Evolutionary conservation across 2,329 filamentous ascomycete genomes (phyloP).

Genomic region (Penicillium freii): DNA sequence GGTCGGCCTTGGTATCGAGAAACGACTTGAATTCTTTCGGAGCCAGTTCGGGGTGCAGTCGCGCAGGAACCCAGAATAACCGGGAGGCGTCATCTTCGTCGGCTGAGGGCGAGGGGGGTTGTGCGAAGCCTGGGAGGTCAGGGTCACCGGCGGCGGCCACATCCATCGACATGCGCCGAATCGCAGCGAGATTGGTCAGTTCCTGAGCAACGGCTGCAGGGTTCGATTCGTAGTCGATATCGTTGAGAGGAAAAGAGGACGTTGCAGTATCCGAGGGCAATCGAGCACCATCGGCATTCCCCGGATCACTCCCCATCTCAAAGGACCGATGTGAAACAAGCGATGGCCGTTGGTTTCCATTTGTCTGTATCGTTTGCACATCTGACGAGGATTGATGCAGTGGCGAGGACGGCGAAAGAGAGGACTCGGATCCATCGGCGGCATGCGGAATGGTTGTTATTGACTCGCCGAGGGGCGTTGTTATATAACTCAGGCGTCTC

Average conservation of each 20-base stretch:
- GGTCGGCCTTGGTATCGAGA: conserved; percentile 86
- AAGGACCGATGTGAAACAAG: conserved; percentile 29
- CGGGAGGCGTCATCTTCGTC: conserved; percentile 86
- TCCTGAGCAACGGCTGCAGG: conserved; percentile 88
- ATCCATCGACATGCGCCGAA: conserved; percentile 93
- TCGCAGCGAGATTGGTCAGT: conserved; percentile 84
- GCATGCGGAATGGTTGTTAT: conserved; percentile 41
- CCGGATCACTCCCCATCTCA: conserved; percentile 50
- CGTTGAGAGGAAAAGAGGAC: conserved; percentile 70
- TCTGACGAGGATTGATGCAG: conserved; percentile 36
- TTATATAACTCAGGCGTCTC: conserved; percentile 74
- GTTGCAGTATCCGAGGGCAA: conserved; percentile 56
- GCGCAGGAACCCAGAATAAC: conserved; percentile 92
- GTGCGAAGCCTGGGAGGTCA: conserved; percentile 46
- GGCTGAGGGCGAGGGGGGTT: conserved; percentile 44
- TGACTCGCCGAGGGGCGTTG: conserved; percentile 47
- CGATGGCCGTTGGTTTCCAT: conserved; percentile 34
- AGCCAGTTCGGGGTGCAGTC: conserved; percentile 89
- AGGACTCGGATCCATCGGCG: conserved; percentile 28
- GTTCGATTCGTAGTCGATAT: conserved; percentile 85
- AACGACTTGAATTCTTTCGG: conserved; percentile 97
- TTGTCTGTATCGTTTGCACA: conserved; percentile 28
- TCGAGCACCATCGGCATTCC: conserved; percentile 54
- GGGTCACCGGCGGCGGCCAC: conserved; percentile 65
- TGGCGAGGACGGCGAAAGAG: conserved; percentile 29